Conservation (phyloP, 2,329 filamentous ascomycete species). For the Sporothrix brasiliensis region DNA sequence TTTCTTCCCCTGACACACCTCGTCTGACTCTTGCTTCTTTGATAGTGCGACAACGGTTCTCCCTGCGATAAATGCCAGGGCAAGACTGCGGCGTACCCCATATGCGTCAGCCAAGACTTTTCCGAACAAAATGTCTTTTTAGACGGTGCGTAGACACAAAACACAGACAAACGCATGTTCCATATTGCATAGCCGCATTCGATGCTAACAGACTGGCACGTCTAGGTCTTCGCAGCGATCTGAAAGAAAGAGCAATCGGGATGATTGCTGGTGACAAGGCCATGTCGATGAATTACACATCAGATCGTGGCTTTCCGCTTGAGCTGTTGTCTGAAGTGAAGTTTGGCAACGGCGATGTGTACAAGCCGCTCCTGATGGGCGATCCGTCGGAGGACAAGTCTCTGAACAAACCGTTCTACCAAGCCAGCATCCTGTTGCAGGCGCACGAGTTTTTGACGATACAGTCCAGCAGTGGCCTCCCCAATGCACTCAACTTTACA, state of each 20-base stretch:
- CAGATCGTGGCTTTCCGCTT: neutral
- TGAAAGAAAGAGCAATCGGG: neutral
- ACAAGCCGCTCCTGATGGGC: neutral
- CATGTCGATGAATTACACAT: neutral
- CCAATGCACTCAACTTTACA: neutral
- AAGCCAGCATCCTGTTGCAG: conserved; percentile 28
- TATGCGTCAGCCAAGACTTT: conserved; percentile 19
- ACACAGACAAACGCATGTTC: neutral
- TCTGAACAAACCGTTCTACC: conserved; percentile 24
- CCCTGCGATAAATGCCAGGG: conserved; percentile 8
- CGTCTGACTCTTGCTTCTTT: neutral
- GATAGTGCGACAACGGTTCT: conserved; percentile 10
- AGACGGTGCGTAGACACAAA: conserved; percentile 11
- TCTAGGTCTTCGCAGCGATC: conserved; percentile 12
- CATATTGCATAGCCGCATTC: too few species aligned
- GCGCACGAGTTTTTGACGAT: neutral
- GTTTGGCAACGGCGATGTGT: neutral
- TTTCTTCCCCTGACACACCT: neutral
- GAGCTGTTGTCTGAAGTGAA: conserved; percentile 15
- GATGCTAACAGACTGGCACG: neutral
- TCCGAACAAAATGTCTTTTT: conserved; percentile 28
- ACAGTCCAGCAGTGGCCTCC: neutral
- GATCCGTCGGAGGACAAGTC: neutral
- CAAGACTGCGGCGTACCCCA: neutral
- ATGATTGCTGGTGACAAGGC: neutral